These are phyloP conservation scores for Scedosporium boydii DNA, from an alignment of 2,329 filamentous ascomycete species.

Conservation along the genomic window DNA sequence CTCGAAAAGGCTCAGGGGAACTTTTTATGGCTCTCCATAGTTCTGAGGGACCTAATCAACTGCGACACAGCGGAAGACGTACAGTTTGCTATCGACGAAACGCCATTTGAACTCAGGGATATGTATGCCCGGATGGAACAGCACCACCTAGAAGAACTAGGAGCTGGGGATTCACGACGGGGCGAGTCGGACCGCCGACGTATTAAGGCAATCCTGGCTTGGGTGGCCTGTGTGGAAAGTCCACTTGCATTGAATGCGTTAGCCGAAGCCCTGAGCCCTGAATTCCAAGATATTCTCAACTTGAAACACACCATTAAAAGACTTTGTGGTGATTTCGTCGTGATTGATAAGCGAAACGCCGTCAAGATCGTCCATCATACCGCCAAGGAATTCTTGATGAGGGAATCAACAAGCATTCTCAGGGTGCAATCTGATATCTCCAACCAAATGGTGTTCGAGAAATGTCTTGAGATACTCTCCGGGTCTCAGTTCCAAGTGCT, in stretches of 20 bases:
- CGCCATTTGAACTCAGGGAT: not conserved
- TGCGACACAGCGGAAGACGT: not conserved
- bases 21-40: conserved; percentile 1
- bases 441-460: not conserved
- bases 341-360: not conserved
- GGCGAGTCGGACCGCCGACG: not conserved
- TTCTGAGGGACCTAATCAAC: not conserved
- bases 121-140: not conserved
- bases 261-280: not conserved
- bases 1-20: not conserved
- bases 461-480: not conserved
- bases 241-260: not conserved
- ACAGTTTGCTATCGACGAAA: not conserved
- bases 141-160: too few species aligned
- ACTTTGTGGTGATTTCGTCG: conserved; percentile 2
- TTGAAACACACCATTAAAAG: not conserved
- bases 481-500: not conserved
- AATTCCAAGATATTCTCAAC: not conserved
- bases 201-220: not conserved
- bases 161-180: too few species aligned
- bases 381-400: not conserved
- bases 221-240: not conserved
- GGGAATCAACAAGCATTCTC: not conserved
- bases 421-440: not conserved
- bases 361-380: not conserved